These are phyloP conservation scores for Lachancea sp. DNA, from an alignment of 805 yeast genomes.

Conservation along the genomic window DNA sequence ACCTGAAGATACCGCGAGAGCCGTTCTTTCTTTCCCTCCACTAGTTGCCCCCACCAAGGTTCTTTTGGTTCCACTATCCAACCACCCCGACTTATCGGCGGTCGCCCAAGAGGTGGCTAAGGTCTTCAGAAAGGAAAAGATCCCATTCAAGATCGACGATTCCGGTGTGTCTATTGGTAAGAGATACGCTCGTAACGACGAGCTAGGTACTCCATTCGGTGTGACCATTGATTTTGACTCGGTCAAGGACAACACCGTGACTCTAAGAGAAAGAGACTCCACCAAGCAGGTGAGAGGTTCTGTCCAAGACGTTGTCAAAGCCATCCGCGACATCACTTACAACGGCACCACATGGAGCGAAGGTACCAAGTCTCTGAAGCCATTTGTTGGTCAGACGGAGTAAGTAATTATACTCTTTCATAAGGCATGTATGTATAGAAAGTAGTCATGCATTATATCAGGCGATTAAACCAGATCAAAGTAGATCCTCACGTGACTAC, in stretches of 20 bases:
- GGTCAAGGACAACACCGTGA: conserved; percentile 77
- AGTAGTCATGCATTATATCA: not conserved
- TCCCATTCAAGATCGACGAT: conserved; percentile 94
- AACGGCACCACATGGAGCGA: conserved; percentile 75
- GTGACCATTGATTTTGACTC: conserved; percentile 95
- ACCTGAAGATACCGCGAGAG: conserved; percentile 82
- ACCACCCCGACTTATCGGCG: conserved; percentile 73
- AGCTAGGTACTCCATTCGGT: conserved; percentile 98
- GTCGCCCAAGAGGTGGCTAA: conserved; percentile 63
- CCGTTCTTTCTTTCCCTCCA: conserved; percentile 90
- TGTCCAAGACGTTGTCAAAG: conserved; percentile 60
- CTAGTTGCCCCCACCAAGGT: conserved; percentile 97
- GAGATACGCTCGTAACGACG: conserved; percentile 97
- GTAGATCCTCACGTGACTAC: no score
- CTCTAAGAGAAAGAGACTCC: conserved; percentile 95
- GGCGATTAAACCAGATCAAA: no score
- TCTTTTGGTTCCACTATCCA: conserved; percentile 86
- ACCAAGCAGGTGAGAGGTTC: conserved; percentile 95
- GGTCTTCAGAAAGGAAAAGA: conserved; percentile 67
- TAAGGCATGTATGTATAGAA: not conserved
- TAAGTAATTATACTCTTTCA: not conserved
- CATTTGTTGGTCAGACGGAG: conserved; percentile 66
- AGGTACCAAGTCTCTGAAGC: conserved; percentile 66
- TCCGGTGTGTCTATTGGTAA: conserved; percentile 96
- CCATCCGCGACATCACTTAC: conserved; percentile 71